A percentile compares a stretch with the other conserved stretches of the same genome.
These are phyloP conservation scores for Dipodascus geniculatus DNA, from an alignment of 805 yeast species.

Conservation along the genomic window DNA sequence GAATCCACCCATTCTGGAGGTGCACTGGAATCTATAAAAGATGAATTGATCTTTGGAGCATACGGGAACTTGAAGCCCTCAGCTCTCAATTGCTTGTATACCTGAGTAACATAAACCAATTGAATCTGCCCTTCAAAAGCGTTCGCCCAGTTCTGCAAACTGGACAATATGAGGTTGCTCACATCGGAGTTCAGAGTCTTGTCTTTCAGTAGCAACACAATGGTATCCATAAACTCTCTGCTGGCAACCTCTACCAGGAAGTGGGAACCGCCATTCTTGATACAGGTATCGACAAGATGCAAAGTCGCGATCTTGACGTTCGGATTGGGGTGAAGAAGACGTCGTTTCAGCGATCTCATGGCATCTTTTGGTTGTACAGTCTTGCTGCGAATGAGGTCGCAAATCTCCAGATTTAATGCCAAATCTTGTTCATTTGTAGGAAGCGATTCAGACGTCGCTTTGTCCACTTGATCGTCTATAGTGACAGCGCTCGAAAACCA, in stretches of 20 bases:
- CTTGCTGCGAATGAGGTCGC: slow-evolving; percentile 77
- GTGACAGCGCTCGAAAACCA: slow-evolving; percentile 28
- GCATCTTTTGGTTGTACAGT: slow-evolving; percentile 69
- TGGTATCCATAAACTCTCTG: slow-evolving; percentile 75
- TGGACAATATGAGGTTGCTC: slow-evolving; percentile 44
- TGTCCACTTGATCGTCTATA: slow-evolving; percentile 52
- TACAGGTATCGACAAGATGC: slow-evolving; percentile 71
- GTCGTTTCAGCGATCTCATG: slow-evolving; percentile 70
- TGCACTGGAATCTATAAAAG: slow-evolving; percentile 73
- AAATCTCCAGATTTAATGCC: slow-evolving; percentile 64
- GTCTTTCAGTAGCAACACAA: slow-evolving; percentile 35
- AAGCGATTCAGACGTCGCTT: slow-evolving; percentile 79
- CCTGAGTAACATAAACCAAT: slow-evolving; percentile 48
- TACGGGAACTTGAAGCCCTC: slow-evolving; percentile 61
- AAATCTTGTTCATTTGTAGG: slow-evolving; percentile 83
- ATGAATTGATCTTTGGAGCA: slow-evolving; percentile 28
- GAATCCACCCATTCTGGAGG: slow-evolving; percentile 98
- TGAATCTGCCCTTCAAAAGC: slow-evolving; percentile 61
- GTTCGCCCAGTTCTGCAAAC: slow-evolving; percentile 67
- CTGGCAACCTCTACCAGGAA: slow-evolving; percentile 70
- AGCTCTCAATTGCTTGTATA: slow-evolving; percentile 44
- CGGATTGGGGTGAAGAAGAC: slow-evolving; percentile 64
- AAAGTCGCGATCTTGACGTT: slow-evolving; percentile 66
- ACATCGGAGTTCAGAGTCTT: slow-evolving; percentile 38
- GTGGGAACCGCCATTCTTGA: slow-evolving; percentile 86